A percentile compares a stretch with the other conserved stretches of the same genome.
phyloP scores from a whole-genome alignment of 148 eudicot genomes.

The Rhododendron molle region DNA sequence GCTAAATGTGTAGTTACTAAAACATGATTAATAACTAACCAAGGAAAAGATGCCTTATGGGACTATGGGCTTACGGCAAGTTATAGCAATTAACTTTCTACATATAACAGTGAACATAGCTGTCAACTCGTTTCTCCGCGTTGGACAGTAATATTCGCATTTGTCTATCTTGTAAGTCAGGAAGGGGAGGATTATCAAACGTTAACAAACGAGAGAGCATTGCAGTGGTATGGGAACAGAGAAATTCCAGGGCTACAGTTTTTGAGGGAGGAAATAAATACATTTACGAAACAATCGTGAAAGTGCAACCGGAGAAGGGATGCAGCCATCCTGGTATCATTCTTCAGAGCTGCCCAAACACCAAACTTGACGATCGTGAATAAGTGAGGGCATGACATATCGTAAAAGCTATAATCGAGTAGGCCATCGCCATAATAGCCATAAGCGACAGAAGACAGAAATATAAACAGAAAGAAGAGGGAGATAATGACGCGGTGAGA shows the following conservation, averaged over 20 bases:
- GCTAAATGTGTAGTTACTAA: neutral
- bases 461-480: conserved; percentile 8
- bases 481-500: neutral
- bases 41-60: neutral
- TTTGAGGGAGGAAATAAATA: conserved; percentile 4
- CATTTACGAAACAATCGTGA: conserved; percentile 56
- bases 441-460: neutral
- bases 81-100: neutral
- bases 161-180: neutral
- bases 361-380: conserved; percentile 28
- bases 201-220: neutral
- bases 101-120: neutral
- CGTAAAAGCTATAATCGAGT: conserved; percentile 34
- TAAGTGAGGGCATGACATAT: conserved; percentile 36
- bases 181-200: neutral
- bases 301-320: conserved; percentile 55
- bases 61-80: neutral
- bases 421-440: conserved; percentile 29
- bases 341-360: conserved; percentile 38
- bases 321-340: conserved; percentile 49
- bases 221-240: neutral
- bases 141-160: neutral
- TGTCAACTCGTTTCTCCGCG: neutral
- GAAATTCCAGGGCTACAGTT: neutral
- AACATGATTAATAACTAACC: neutral